A percentile compares a stretch with the other conserved stretches of the same genome.
Conservation (phyloP, 2,329 filamentous ascomycete species). For the Sarocladium kiliense region DNA sequence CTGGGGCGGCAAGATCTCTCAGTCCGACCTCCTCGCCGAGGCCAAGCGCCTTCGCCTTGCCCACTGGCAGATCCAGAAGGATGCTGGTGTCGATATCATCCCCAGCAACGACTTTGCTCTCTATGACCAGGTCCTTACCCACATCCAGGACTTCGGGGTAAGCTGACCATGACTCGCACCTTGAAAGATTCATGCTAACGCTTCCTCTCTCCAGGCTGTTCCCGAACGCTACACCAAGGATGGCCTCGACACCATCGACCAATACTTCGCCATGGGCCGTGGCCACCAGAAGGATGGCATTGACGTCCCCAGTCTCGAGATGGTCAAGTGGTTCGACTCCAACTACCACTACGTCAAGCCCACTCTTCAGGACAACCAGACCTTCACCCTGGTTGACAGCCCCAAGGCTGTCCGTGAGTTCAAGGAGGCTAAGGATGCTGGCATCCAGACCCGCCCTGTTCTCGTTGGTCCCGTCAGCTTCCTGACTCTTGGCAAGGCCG, state of each 20-base stretch:
- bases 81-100: conserved; percentile 94
- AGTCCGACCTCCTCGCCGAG: conserved; percentile 85
- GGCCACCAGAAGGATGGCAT: conserved; percentile 93
- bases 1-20: conserved; percentile 92
- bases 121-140: conserved; percentile 96
- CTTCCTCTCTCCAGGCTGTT: conserved; percentile 56
- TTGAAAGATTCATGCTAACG: not conserved
- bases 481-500: conserved; percentile 95
- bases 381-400: conserved; percentile 79
- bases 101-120: conserved; percentile 99
- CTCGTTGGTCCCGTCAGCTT: conserved; percentile 95
- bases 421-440: conserved; percentile 96
- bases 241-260: conserved; percentile 81
- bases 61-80: conserved; percentile 99
- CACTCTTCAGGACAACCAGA: conserved; percentile 93
- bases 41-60: conserved; percentile 93
- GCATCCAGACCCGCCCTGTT: conserved; percentile 88
- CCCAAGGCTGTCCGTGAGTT: conserved; percentile 95
- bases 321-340: conserved; percentile 99
- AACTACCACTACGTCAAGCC: conserved; percentile 99
- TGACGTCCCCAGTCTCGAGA: conserved; percentile 92
- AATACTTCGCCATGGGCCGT: conserved; percentile 99
- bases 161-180: conserved; percentile 28
- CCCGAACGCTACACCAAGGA: conserved; percentile 92
- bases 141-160: conserved; percentile 97